Percentiles rank a stretch among this genome's conserved stretches.
Evolutionary conservation across 257 asterid species (phyloP).

Genomic region (Plectranthus barbatus): DNA sequence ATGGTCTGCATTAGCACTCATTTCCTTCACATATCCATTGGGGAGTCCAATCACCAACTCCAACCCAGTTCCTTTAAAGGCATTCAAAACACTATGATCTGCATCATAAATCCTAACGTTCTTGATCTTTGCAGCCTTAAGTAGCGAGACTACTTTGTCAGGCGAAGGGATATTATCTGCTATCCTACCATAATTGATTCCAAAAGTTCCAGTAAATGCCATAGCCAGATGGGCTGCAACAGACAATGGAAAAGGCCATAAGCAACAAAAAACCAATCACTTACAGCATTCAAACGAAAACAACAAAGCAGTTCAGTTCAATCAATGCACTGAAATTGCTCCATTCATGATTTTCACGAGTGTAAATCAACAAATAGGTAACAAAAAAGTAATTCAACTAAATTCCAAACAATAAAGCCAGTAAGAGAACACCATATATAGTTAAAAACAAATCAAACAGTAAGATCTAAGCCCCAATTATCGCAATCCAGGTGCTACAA

Average conservation of each 20-base stretch:
- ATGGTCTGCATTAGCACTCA: constrained; percentile 56
- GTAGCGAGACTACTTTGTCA: constrained; percentile 66
- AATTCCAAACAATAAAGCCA: neutral
- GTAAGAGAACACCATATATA: neutral
- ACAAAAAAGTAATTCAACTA: neutral
- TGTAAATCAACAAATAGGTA: neutral
- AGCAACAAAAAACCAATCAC: neutral
- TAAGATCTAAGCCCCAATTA: neutral
- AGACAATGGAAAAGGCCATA: neutral
- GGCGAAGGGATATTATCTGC: constrained; percentile 96
- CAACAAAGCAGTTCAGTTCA: neutral
- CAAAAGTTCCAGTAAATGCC: constrained; percentile 89
- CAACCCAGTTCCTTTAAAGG: constrained; percentile 78
- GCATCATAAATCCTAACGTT: constrained; percentile 83
- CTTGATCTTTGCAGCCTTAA: constrained; percentile 77
- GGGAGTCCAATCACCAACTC: constrained; percentile 88
- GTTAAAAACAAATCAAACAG: neutral
- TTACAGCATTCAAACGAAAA: neutral
- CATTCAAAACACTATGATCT: constrained; percentile 71
- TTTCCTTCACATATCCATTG: constrained; percentile 55
- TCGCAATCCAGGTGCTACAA: neutral
- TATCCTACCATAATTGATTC: constrained; percentile 89
- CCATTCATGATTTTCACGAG: neutral
- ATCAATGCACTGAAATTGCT: neutral
- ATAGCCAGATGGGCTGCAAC: constrained; percentile 35